Conservation (phyloP, 2,329 filamentous ascomycete genomes). For the Thielaviopsis cerberus region DNA sequence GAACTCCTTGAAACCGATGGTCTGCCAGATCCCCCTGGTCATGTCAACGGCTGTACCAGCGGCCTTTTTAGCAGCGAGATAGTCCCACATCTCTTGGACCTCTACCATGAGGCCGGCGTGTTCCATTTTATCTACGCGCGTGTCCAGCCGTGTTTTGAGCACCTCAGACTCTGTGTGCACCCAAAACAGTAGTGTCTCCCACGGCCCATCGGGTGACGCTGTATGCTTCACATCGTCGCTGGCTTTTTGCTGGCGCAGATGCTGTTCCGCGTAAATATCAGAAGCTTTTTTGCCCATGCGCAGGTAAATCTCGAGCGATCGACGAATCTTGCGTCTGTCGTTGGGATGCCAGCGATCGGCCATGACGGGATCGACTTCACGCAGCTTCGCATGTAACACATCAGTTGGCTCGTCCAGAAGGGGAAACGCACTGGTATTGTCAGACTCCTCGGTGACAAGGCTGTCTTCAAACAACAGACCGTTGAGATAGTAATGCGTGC, state of each 20-base stretch:
- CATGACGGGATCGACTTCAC: slow-evolving; percentile 73
- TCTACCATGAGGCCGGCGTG: slow-evolving; percentile 32
- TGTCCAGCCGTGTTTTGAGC: slow-evolving; percentile 53
- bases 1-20: slow-evolving; percentile 90
- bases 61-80: slow-evolving; percentile 18
- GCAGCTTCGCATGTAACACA: slow-evolving; percentile 51
- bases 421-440: slow-evolving; percentile 30
- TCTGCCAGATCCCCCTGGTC: slow-evolving; percentile 80
- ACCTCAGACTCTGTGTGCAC: slow-evolving; percentile 54
- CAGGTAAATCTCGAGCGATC: slow-evolving; percentile 79
- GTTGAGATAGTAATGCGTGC: slow-evolving; percentile 90
- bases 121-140: slow-evolving; percentile 72
- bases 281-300: slow-evolving; percentile 67
- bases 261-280: slow-evolving; percentile 69
- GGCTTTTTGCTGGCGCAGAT: slow-evolving; percentile 9
- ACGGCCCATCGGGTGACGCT: slow-evolving; percentile 16
- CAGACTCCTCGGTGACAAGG: slow-evolving; percentile 30
- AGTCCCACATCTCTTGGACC: slow-evolving; percentile 26
- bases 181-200: slow-evolving; percentile 63
- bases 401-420: slow-evolving; percentile 56
- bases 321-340: slow-evolving; percentile 71
- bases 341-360: slow-evolving; percentile 86
- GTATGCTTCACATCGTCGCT: background rate
- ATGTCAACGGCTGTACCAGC: slow-evolving; percentile 44
- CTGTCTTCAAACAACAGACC: slow-evolving; percentile 65